phyloP scores from a whole-genome alignment of 306 rosid species.

The Lathyrus sativus region DNA sequence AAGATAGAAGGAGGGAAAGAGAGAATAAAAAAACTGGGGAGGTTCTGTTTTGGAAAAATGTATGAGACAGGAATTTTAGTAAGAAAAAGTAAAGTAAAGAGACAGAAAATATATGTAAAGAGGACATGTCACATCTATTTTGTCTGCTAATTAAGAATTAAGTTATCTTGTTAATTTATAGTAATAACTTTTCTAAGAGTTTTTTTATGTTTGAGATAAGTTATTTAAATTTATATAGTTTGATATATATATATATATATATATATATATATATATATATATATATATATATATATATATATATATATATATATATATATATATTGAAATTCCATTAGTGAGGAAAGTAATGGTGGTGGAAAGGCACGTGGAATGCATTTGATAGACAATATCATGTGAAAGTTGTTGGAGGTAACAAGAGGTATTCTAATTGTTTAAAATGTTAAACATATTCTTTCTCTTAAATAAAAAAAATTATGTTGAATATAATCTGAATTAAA shows the following conservation, averaged over 20 bases:
- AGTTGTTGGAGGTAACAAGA: constrained; percentile 39
- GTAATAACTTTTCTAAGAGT: background rate
- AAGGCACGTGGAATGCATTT: constrained; percentile 76
- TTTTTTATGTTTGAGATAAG: constrained; percentile 5
- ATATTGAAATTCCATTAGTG: constrained; percentile 25
- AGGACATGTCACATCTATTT: constrained; percentile 7
- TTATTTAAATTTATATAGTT: background rate
- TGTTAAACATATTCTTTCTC: background rate
- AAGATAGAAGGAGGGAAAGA: constrained; percentile 6
- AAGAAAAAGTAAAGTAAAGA: constrained; percentile 39
- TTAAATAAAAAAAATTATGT: too few relatives aligned
- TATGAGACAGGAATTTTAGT: constrained; percentile 28
- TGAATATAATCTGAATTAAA: too few relatives aligned
- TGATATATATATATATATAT: background rate
- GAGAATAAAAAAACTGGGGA: constrained; percentile 26
- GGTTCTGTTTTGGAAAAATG: constrained; percentile 28
- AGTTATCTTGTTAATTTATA: background rate
- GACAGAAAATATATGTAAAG: constrained; percentile 32
- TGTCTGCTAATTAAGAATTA: constrained; percentile 26
- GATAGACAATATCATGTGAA: constrained; percentile 43
- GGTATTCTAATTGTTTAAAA: constrained; percentile 34
- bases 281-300: too few relatives aligned
- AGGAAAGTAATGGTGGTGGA: constrained; percentile 48
- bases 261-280: too few relatives aligned
- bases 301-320: too few relatives aligned